Evolutionary conservation across 495 filamentous ascomycete genomes (phyloP).

Genomic region (Penicillium odoratum): DNA sequence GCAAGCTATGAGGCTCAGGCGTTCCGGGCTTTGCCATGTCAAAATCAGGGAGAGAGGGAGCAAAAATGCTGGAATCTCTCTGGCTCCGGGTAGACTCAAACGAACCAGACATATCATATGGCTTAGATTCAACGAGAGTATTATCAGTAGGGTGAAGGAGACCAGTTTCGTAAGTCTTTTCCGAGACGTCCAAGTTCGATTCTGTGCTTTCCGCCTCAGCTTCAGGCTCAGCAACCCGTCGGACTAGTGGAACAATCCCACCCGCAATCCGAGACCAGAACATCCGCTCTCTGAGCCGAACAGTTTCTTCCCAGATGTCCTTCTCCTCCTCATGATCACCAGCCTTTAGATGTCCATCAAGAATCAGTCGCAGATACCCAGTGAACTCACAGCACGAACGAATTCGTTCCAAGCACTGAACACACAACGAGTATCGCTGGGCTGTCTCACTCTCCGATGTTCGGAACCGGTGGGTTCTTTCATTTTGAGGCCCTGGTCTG

Average conservation of each 20-base stretch:
- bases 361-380: conserved; percentile 82
- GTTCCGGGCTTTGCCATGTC: conserved; percentile 12
- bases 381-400: conserved; percentile 89
- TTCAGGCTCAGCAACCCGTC: conserved; percentile 15
- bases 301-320: conserved; percentile 90
- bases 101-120: conserved; percentile 4
- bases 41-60: conserved; percentile 8
- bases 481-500: conserved; percentile 64
- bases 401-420: conserved; percentile 80
- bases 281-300: conserved; percentile 86
- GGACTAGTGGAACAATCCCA: conserved; percentile 73
- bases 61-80: conserved; percentile 7
- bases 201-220: conserved; percentile 4
- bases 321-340: conserved; percentile 76
- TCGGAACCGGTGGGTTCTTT: conserved; percentile 84
- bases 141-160: conserved; percentile 14
- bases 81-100: background rate
- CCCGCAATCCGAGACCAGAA: conserved; percentile 93
- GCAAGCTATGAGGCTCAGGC: conserved; percentile 10
- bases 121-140: conserved; percentile 4
- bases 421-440: conserved; percentile 85
- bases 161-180: background rate
- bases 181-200: background rate
- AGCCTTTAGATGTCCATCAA: conserved; percentile 80
- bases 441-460: conserved; percentile 81